Conservation (phyloP, 2,329 filamentous ascomycete species). For the Colletotrichum sp. region DNA sequence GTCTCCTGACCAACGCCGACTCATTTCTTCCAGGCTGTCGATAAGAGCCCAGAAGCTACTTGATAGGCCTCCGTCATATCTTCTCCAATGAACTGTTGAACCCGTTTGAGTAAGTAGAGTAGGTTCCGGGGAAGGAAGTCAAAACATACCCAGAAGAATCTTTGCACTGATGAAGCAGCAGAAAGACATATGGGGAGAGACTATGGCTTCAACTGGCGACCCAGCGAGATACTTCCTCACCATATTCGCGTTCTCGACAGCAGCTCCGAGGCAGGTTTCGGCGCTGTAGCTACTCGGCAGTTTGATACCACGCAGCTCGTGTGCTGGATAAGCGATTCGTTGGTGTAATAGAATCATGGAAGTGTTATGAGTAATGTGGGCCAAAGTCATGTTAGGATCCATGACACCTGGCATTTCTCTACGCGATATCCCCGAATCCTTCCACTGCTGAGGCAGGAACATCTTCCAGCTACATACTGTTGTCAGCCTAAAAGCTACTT, state of each 20-base stretch:
- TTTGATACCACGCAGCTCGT: constrained; percentile 29
- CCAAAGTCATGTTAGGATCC: constrained; percentile 53
- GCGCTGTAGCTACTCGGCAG: constrained; percentile 49
- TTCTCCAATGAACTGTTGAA: not conserved
- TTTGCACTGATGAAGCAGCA: constrained; percentile 48
- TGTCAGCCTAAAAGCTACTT: not conserved
- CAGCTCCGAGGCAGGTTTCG: constrained; percentile 51
- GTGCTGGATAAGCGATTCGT: constrained; percentile 45
- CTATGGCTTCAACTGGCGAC: constrained; percentile 26
- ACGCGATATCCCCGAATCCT: constrained; percentile 20
- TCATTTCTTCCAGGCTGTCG: not conserved
- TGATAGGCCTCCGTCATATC: not conserved
- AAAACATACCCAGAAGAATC: constrained; percentile 35
- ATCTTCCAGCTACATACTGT: constrained; percentile 38
- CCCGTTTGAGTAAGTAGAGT: not conserved
- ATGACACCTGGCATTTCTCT: constrained; percentile 29
- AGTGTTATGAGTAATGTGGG: constrained; percentile 52
- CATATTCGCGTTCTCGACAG: constrained; percentile 49
- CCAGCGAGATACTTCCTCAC: constrained; percentile 47
- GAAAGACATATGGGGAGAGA: constrained; percentile 45
- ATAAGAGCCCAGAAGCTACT: not conserved
- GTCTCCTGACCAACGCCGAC: not conserved
- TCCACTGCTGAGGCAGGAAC: constrained; percentile 45
- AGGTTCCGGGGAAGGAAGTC: not conserved
- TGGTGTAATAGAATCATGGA: constrained; percentile 55